Percentiles rank a stretch among this genome's conserved stretches.
Evolutionary conservation across 148 eudicot species (phyloP).

Genomic region (Pharnaceum exiguum): DNA sequence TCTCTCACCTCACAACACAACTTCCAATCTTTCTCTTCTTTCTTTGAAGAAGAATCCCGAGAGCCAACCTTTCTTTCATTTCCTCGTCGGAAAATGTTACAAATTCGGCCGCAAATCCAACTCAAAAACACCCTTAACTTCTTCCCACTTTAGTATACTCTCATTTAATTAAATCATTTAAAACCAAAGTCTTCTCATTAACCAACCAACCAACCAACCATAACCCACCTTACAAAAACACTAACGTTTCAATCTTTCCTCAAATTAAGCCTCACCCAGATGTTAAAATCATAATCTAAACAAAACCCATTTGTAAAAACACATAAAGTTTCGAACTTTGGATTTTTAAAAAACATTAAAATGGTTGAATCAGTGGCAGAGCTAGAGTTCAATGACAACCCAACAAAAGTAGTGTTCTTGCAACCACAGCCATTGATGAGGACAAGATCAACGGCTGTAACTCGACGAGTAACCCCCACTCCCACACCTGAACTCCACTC

Average conservation of each 20-base stretch:
- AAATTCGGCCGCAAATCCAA: constrained; percentile 1
- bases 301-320: background rate
- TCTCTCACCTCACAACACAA: background rate
- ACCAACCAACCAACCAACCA: too few species aligned
- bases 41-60: too few species aligned
- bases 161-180: background rate
- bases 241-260: too few species aligned
- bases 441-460: too few species aligned
- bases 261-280: too few species aligned
- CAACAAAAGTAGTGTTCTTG: too few species aligned
- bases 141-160: background rate
- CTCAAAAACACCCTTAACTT: background rate
- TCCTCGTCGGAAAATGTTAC: constrained; percentile 20
- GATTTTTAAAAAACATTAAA: background rate
- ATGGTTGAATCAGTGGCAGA: constrained; percentile 21
- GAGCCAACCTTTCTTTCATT: background rate
- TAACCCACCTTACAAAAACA: too few species aligned
- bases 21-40: background rate
- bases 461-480: constrained; percentile 49
- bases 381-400: constrained; percentile 9
- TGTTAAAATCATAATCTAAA: too few species aligned
- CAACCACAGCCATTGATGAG: too few species aligned
- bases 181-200: background rate
- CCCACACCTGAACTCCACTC: constrained; percentile 4
- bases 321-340: background rate